phyloP scores from a whole-genome alignment of 805 yeast genomes.

The Zygosaccharomyces pseudorouxii region DNA sequence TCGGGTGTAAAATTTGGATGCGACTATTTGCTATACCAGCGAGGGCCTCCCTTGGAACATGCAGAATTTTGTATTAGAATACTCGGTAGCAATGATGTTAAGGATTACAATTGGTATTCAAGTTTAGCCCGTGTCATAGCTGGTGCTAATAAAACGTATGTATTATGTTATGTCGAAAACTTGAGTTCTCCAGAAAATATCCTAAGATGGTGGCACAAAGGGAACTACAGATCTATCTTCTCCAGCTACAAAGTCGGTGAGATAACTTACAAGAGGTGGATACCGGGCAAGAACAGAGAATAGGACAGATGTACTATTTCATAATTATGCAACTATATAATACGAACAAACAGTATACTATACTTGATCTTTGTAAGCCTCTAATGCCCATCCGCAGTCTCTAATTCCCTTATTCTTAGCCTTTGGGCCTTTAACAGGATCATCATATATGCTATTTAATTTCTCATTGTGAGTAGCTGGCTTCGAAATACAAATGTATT shows the following conservation, averaged over 20 bases:
- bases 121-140: conserved; percentile 76
- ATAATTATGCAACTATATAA: neutral
- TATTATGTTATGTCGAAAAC: conserved; percentile 60
- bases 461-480: conserved; percentile 51
- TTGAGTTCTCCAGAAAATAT: conserved; percentile 38
- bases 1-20: conserved; percentile 90
- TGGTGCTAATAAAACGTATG: conserved; percentile 75
- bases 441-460: conserved; percentile 35
- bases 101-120: conserved; percentile 58
- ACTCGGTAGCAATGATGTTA: conserved; percentile 22
- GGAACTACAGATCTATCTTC: conserved; percentile 25
- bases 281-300: conserved; percentile 79
- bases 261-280: conserved; percentile 73
- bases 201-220: conserved; percentile 26
- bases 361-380: conserved; percentile 56
- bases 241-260: conserved; percentile 54
- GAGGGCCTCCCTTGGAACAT: conserved; percentile 95
- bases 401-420: conserved; percentile 47
- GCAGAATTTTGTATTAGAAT: conserved; percentile 73
- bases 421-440: conserved; percentile 47
- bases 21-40: conserved; percentile 73
- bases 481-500: conserved; percentile 77
- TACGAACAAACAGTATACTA: conserved; percentile 14
- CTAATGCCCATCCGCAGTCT: conserved; percentile 81
- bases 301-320: conserved; percentile 28